phyloP scores from a whole-genome alignment of 1,284 basidiomycete genomes.

The Pisolithus thermaeus region DNA sequence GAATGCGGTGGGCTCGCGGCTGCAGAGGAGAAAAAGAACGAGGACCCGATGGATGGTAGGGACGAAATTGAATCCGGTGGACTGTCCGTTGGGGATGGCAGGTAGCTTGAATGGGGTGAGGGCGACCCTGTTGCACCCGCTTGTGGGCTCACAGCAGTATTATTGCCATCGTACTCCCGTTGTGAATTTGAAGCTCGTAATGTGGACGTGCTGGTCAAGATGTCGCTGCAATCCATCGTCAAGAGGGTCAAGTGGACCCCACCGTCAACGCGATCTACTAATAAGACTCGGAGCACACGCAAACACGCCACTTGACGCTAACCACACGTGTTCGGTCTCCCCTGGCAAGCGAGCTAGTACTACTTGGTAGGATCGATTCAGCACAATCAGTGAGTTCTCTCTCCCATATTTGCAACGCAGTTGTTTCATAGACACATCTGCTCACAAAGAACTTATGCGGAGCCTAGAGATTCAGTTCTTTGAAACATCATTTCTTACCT shows the following conservation, averaged over 20 bases:
- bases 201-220: conserved; percentile 21
- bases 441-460: too few relatives aligned
- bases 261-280: not conserved
- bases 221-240: conserved; percentile 20
- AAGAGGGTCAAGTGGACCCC: not conserved
- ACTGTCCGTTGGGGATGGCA: conserved; percentile 52
- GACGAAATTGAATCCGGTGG: conserved; percentile 62
- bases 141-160: conserved; percentile 29
- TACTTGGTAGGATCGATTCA: too few relatives aligned
- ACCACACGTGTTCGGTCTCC: conserved; percentile 29
- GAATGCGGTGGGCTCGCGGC: conserved; percentile 49
- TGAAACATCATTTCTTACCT: too few relatives aligned
- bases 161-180: conserved; percentile 24
- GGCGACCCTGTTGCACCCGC: conserved; percentile 25
- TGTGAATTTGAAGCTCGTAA: conserved; percentile 19
- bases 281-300: not conserved
- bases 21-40: conserved; percentile 69
- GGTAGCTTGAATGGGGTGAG: conserved; percentile 41
- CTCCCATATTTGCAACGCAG: too few relatives aligned
- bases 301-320: conserved; percentile 11
- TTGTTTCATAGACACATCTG: too few relatives aligned
- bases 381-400: too few relatives aligned
- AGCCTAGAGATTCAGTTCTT: too few relatives aligned
- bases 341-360: not conserved
- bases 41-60: conserved; percentile 65